Percentiles rank a stretch among this genome's conserved stretches.
phyloP scores from a whole-genome alignment of 2,329 filamentous ascomycete genomes.

The Sporothrix variecibatus region DNA sequence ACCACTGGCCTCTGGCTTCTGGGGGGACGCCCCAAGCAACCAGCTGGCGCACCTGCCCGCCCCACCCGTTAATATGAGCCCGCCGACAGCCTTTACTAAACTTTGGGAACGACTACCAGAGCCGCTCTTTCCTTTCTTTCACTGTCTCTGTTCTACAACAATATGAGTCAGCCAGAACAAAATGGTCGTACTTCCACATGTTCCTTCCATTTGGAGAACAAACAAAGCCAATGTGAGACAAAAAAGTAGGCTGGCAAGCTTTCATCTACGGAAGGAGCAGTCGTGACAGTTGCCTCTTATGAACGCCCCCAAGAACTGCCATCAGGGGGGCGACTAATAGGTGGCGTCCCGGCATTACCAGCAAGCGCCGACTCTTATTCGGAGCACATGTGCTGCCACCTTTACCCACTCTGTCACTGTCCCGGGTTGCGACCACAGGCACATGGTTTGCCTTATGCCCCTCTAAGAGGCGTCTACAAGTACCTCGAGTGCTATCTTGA shows the following conservation, averaged over 20 bases:
- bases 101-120: not conserved
- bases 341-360: not conserved
- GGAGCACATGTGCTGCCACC: not conserved
- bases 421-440: not conserved
- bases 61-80: constrained; percentile 1
- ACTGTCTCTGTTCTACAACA: not conserved
- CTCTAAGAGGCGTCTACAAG: not conserved
- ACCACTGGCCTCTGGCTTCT: too few species aligned
- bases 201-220: not conserved
- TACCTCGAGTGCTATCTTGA: not conserved
- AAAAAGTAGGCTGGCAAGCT: not conserved
- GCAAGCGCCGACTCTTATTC: not conserved
- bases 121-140: not conserved
- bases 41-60: not conserved
- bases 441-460: not conserved
- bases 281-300: not conserved
- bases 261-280: not conserved
- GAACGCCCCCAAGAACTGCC: not conserved
- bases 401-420: not conserved
- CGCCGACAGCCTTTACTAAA: not conserved
- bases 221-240: constrained; percentile 5
- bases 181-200: not conserved
- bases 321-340: not conserved
- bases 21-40: not conserved
- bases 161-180: not conserved